Conservation (phyloP, 2,329 filamentous ascomycete species). For the Pseudogymnoascus sp. region DNA sequence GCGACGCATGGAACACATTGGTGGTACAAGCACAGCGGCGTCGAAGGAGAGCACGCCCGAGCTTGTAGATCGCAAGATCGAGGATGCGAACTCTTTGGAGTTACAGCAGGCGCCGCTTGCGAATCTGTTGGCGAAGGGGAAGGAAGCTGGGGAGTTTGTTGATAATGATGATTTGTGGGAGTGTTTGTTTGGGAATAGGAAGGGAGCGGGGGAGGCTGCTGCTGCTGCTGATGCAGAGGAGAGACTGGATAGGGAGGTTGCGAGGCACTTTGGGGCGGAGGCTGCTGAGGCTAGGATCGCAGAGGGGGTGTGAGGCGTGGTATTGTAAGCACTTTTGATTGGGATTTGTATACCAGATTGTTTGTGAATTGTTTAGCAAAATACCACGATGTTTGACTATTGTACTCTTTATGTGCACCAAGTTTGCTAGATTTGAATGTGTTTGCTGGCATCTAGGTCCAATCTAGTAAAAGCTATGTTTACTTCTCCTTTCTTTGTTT, state of each 20-base stretch:
- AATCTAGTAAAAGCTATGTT: background rate
- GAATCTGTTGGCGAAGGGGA: constrained; percentile 63
- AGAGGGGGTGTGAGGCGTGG: background rate
- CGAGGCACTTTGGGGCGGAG: constrained; percentile 39
- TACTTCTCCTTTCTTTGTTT: background rate
- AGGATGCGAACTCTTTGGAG: constrained; percentile 79
- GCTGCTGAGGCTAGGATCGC: constrained; percentile 42
- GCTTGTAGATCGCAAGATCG: constrained; percentile 54
- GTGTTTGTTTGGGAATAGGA: constrained; percentile 66
- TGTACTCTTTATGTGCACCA: background rate
- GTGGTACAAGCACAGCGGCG: constrained; percentile 32
- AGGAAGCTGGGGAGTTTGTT: constrained; percentile 71
- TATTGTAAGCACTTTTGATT: background rate
- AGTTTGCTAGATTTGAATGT: background rate
- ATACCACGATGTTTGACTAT: constrained; percentile 3
- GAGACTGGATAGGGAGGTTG: constrained; percentile 21
- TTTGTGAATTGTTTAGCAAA: background rate
- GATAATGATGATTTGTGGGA: constrained; percentile 75
- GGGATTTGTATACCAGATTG: background rate
- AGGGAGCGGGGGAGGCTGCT: background rate
- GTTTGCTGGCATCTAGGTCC: background rate
- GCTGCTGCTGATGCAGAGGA: constrained; percentile 9
- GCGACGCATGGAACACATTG: constrained; percentile 72
- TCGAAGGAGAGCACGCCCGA: constrained; percentile 35
- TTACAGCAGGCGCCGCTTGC: constrained; percentile 65